Conservation (phyloP, 305 asterid species). For the Salvia sclarea region DNA sequence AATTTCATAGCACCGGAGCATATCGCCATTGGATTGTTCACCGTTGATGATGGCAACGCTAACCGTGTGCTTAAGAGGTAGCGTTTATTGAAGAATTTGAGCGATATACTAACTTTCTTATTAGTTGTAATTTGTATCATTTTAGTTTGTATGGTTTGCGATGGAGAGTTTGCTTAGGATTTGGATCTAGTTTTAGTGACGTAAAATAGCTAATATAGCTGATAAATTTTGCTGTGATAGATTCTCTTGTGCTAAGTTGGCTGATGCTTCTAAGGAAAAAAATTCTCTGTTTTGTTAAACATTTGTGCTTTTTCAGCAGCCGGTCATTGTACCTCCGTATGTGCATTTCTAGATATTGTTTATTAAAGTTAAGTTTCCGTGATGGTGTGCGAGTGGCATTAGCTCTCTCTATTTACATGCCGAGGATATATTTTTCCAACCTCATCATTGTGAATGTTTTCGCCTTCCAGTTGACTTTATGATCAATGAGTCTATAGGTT, state of each 20-base stretch:
- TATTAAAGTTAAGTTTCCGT: not conserved
- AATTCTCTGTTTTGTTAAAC: not conserved
- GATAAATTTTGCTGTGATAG: conserved; percentile 2
- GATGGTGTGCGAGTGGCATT: not conserved
- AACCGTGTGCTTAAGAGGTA: conserved; percentile 83
- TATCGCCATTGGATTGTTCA: conserved; percentile 83
- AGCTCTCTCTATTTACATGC: conserved; percentile 3
- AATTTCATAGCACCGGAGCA: conserved; percentile 95
- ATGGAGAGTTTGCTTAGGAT: conserved; percentile 2
- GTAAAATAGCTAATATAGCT: not conserved
- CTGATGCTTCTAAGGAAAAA: conserved; percentile 1
- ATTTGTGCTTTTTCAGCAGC: not conserved
- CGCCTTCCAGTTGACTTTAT: not conserved
- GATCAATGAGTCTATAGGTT: not conserved
- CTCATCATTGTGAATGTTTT: not conserved
- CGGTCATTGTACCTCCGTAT: not conserved
- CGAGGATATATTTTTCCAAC: not conserved
- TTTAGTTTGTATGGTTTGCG: conserved; percentile 22
- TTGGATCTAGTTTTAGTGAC: not conserved
- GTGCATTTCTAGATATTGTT: conserved; percentile 24
- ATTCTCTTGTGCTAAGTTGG: conserved; percentile 1
- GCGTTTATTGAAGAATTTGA: not conserved
- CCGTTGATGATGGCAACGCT: conserved; percentile 88
- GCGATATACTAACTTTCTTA: conserved; percentile 11
- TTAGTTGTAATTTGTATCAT: conserved; percentile 9